These are phyloP conservation scores for Chlorencoelia australis DNA, from an alignment of 2,329 filamentous ascomycete genomes.

Conservation along the genomic window DNA sequence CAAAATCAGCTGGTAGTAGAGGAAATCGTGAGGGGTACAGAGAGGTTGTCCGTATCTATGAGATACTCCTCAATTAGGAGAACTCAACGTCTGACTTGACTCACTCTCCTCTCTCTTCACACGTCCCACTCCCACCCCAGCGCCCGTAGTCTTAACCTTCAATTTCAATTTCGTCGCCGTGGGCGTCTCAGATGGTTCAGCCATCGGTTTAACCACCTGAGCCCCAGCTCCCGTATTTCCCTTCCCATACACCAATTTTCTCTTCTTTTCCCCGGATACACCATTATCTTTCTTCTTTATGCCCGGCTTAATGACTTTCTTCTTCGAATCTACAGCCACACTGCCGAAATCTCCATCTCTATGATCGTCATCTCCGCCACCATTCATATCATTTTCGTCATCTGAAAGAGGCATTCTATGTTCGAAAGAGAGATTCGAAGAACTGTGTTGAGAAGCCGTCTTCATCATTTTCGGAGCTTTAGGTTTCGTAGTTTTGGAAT, in stretches of 20 bases:
- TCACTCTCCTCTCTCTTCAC: slow-evolving; percentile 3
- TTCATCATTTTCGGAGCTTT: slow-evolving; percentile 21
- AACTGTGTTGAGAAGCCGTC: slow-evolving; percentile 11
- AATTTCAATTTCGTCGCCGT: slow-evolving; percentile 2
- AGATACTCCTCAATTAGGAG: slow-evolving; percentile 4
- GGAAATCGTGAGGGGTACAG: no score
- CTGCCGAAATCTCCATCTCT: slow-evolving; percentile 22
- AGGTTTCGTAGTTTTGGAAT: slow-evolving; percentile 17
- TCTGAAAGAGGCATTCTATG: slow-evolving; percentile 15
- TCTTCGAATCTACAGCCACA: slow-evolving; percentile 19
- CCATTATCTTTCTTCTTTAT: slow-evolving; percentile 9
- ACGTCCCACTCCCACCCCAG: background rate
- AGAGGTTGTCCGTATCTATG: no score
- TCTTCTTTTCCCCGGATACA: slow-evolving; percentile 7
- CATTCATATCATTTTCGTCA: slow-evolving; percentile 18
- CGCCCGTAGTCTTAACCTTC: slow-evolving; percentile 1
- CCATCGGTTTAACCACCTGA: slow-evolving; percentile 5
- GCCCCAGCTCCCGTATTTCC: slow-evolving; percentile 5
- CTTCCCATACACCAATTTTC: slow-evolving; percentile 11
- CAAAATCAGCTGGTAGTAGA: no score
- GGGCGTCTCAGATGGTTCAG: slow-evolving; percentile 2
- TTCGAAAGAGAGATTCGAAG: slow-evolving; percentile 20
- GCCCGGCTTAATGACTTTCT: slow-evolving; percentile 16
- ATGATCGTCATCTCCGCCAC: slow-evolving; percentile 20
- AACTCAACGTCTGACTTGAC: slow-evolving; percentile 6